phyloP scores from a whole-genome alignment of 768 basidiomycete species.

The Panaeolus papilionaceus region DNA sequence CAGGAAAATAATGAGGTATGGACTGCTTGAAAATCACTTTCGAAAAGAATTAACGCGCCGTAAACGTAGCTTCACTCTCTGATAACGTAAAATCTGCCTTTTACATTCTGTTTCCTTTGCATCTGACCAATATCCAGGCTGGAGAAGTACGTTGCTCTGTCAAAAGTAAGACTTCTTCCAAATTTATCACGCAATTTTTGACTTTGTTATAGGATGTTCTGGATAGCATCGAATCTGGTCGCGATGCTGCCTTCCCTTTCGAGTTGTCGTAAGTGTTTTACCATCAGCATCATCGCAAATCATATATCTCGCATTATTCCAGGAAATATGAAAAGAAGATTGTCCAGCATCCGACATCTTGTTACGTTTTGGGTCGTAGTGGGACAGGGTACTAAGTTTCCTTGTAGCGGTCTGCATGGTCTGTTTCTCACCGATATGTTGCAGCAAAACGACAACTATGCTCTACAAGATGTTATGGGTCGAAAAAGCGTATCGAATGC shows the following conservation, averaged over 20 bases:
- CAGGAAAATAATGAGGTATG: constrained; percentile 46
- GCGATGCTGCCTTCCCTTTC: constrained; percentile 52
- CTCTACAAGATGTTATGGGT: constrained; percentile 78
- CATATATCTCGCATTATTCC: background rate
- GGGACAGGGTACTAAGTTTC: constrained; percentile 63
- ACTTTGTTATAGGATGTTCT: constrained; percentile 29
- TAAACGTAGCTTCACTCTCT: constrained; percentile 56
- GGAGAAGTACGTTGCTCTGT: constrained; percentile 54
- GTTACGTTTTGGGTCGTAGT: constrained; percentile 72
- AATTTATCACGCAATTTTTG: background rate
- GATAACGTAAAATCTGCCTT: constrained; percentile 53
- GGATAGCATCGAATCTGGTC: constrained; percentile 38
- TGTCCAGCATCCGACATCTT: constrained; percentile 63
- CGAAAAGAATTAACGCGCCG: background rate
- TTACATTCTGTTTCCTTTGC: background rate
- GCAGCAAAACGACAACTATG: constrained; percentile 79
- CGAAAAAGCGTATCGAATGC: constrained; percentile 57
- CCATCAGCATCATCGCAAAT: background rate
- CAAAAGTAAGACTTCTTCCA: constrained; percentile 36
- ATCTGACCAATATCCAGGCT: constrained; percentile 31
- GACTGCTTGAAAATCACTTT: background rate
- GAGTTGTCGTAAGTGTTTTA: constrained; percentile 45
- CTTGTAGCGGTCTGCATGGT: background rate
- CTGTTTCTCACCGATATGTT: background rate
- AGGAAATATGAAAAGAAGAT: constrained; percentile 60